Conservation (phyloP, 306 rosid species). For the Citrullus mucosospermus region DNA sequence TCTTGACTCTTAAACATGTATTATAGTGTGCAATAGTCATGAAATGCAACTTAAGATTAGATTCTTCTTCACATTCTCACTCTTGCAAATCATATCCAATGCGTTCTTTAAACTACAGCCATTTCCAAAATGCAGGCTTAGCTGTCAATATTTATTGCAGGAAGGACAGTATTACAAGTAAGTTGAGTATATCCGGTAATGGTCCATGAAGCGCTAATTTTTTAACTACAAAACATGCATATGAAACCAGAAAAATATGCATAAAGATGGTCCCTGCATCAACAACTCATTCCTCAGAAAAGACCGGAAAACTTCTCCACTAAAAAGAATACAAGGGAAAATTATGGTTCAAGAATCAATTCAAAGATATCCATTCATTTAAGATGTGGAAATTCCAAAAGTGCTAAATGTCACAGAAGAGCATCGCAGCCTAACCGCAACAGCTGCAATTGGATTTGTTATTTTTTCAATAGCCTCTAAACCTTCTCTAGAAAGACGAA, state of each 20-base stretch:
- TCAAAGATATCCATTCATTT: not conserved
- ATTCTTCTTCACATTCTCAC: not conserved
- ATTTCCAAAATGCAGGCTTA: not conserved
- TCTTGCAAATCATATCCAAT: not conserved
- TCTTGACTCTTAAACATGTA: not conserved
- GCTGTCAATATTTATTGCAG: not conserved
- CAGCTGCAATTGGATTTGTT: slow-evolving; percentile 78
- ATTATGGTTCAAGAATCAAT: not conserved
- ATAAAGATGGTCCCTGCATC: not conserved
- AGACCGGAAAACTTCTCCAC: not conserved
- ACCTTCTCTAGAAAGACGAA: slow-evolving; percentile 81
- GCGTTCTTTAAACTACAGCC: not conserved
- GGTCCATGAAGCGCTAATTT: not conserved
- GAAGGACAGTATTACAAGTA: not conserved
- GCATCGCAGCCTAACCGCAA: slow-evolving; percentile 51
- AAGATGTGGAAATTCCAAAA: not conserved
- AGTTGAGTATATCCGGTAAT: not conserved
- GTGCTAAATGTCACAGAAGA: not conserved
- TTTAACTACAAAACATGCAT: not conserved
- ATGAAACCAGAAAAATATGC: not conserved
- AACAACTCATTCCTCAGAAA: not conserved
- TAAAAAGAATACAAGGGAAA: not conserved
- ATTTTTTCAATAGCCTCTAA: slow-evolving; percentile 74
- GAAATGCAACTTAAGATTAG: not conserved
- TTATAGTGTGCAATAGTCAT: not conserved